Base-by-base conservation (phyloP, 2,329 filamentous ascomycete species). In the Moelleriella libera region DNA sequence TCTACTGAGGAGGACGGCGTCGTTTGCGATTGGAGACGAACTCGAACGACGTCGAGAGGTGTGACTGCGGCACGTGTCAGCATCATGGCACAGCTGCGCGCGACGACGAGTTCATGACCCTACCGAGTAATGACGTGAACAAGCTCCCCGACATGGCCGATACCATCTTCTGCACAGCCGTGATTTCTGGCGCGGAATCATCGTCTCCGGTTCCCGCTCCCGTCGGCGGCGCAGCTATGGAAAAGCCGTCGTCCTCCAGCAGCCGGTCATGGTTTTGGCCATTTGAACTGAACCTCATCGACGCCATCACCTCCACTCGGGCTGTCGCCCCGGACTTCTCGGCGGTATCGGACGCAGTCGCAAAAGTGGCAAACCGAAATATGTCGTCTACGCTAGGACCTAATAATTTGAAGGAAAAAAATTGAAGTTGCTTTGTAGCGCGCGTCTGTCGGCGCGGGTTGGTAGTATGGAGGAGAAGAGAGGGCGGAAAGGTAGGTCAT, bases 31-130 rank as follows among this genome's bases (percentile, higher is more conserved):
- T 98, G 92, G 47, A 95, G 74, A 52, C 92, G 88, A 44, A 98
- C 88, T 52, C 92, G 87, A 51, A 98, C 92, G 52, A 98, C 92
- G 61, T 98, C 92, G 46, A 98, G 82, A 44, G 92, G 92, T 5
- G 92, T 98, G 32, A 94, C 90, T 94, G 54, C 7, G 49, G 21
- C 21, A 14, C 7, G 14, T 9, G 12, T 43, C 8, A 41, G 43
- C 48, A 58, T 52, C 28, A 49, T 42, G 45, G 10, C 45, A 32
- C 41, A 34, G 31, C n/a, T 12, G 12, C 21, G 30, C 30, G 28
- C n/a, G 5, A 39, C 14, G 6, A 39, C 31, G 12, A 30, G n/a
- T 14, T 31, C 5, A 31, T 14, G 9, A 49, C 61, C 77, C 54
- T 74, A 95, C 89, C 87, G 41, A 97, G 75, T 30, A 97, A 66